Conservation (phyloP, 306 rosid genomes). For the Amphicarpaea edgeworthii region DNA sequence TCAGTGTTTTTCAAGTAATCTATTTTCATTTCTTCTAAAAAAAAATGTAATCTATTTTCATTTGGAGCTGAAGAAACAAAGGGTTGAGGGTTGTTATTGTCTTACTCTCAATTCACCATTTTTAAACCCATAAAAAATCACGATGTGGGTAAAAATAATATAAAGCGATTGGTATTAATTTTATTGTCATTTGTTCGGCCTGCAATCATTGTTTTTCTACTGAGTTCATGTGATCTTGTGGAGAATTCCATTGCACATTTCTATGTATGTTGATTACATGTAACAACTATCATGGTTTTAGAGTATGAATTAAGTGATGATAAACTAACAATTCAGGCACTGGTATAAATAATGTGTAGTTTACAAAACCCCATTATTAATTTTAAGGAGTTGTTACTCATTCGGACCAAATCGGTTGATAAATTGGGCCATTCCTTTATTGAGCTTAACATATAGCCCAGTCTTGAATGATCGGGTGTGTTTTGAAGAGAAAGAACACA, state of each 20-base stretch:
- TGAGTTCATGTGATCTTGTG: neutral
- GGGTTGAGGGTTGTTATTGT: too few relatives aligned
- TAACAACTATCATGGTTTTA: neutral
- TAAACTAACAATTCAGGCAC: neutral
- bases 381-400: neutral
- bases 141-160: neutral
- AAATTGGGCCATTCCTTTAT: too few relatives aligned
- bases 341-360: neutral
- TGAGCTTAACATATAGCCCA: too few relatives aligned
- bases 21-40: neutral
- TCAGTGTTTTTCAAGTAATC: constrained; percentile 9
- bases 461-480: too few relatives aligned
- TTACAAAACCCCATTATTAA: neutral
- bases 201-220: neutral
- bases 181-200: neutral
- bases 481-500: too few relatives aligned
- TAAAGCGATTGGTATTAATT: neutral
- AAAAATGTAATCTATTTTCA: neutral
- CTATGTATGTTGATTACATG: neutral
- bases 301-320: constrained; percentile 4
- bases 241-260: neutral
- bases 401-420: neutral
- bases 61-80: neutral
- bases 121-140: too few relatives aligned
- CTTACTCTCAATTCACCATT: too few relatives aligned